Percentiles rank a stretch among this genome's conserved stretches.
phyloP scores from a whole-genome alignment of 352 stramenopile genomes.

The Pythium grandisporangium region DNA sequence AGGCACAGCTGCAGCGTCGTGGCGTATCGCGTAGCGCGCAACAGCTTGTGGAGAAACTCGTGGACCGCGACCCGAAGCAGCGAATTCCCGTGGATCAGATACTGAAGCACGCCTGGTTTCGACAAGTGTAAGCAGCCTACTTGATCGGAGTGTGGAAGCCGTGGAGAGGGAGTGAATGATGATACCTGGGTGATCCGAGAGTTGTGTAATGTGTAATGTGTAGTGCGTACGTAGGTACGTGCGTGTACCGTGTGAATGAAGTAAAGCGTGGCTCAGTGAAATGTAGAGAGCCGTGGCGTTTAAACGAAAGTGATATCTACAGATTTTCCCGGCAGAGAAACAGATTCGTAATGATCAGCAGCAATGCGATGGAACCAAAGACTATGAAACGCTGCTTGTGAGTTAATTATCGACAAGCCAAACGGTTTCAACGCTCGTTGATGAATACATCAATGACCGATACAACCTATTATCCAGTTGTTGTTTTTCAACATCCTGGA shows the following conservation, averaged over 20 bases:
- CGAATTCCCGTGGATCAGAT: conserved; percentile 29
- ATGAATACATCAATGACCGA: not conserved
- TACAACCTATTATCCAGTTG: not conserved
- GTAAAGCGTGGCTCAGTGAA: not conserved
- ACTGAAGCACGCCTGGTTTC: conserved; percentile 18
- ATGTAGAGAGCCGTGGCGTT: not conserved
- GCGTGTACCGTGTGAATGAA: not conserved
- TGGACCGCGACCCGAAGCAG: conserved; percentile 17
- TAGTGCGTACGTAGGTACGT: too few relatives aligned
- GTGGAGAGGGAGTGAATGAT: not conserved
- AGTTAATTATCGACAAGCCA: too few relatives aligned
- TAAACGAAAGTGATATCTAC: too few relatives aligned
- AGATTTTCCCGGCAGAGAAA: too few relatives aligned
- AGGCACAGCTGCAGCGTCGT: conserved; percentile 14
- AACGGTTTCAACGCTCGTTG: too few relatives aligned
- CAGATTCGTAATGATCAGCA: too few relatives aligned
- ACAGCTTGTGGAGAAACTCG: conserved; percentile 29
- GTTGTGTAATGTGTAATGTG: too few relatives aligned
- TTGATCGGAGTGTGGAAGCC: too few relatives aligned
- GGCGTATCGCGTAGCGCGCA: conserved; percentile 20
- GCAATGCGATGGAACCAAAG: too few relatives aligned
- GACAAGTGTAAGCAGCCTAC: too few relatives aligned
- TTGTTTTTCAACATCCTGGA: not conserved
- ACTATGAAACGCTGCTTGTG: too few relatives aligned
- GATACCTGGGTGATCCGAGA: too few relatives aligned